Conservation (phyloP, 2,329 filamentous ascomycete species). For the Elsinoe perseae region DNA sequence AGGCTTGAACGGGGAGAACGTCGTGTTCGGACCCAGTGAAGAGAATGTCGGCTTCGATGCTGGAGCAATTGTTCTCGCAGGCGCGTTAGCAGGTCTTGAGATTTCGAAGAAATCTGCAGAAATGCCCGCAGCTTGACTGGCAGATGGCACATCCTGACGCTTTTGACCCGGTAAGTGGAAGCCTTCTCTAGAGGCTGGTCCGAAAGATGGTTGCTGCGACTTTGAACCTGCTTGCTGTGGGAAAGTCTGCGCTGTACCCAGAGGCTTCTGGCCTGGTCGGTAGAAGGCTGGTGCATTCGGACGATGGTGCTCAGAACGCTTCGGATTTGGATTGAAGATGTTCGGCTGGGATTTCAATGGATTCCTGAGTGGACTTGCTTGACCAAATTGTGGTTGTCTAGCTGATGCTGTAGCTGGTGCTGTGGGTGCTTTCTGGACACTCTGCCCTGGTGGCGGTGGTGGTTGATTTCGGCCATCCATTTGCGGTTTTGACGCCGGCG, state of each 20-base stretch:
- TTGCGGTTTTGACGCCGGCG: not conserved
- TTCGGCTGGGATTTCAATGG: slow-evolving; percentile 35
- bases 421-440: not conserved
- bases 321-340: slow-evolving; percentile 44
- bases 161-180: slow-evolving; percentile 25
- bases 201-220: not conserved
- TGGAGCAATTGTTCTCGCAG: slow-evolving; percentile 41
- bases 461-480: slow-evolving; percentile 1
- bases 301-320: slow-evolving; percentile 18
- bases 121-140: slow-evolving; percentile 9
- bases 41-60: slow-evolving; percentile 47
- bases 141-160: slow-evolving; percentile 15
- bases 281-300: slow-evolving; percentile 15
- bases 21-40: slow-evolving; percentile 31
- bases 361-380: slow-evolving; percentile 50
- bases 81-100: slow-evolving; percentile 41
- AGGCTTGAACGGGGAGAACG: slow-evolving; percentile 45
- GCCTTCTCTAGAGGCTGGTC: slow-evolving; percentile 14
- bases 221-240: slow-evolving; percentile 17
- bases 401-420: slow-evolving; percentile 1
- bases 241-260: not conserved
- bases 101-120: slow-evolving; percentile 27
- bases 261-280: slow-evolving; percentile 3
- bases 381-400: slow-evolving; percentile 47
- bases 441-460: not conserved